Percentiles rank a stretch among this genome's conserved stretches.
These are phyloP conservation scores for Geoglossum glabrum DNA, from an alignment of 495 filamentous ascomycete species.

Conservation along the genomic window DNA sequence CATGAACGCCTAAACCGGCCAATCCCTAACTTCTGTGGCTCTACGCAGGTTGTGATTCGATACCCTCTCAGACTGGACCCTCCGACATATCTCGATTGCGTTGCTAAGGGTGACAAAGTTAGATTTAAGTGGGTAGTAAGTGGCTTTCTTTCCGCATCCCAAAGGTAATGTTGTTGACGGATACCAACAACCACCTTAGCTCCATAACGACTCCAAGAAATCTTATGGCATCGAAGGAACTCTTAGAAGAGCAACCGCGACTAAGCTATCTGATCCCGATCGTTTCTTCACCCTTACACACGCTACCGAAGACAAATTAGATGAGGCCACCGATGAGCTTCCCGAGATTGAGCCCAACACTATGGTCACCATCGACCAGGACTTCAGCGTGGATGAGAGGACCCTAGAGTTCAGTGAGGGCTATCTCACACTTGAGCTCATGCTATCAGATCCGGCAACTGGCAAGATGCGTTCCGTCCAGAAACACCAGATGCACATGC, in stretches of 20 bases:
- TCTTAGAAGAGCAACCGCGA: background rate
- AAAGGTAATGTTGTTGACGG: no score
- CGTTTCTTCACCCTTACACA: background rate
- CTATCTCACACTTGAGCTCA: background rate
- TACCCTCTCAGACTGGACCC: constrained; percentile 5
- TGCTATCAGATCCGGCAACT: background rate
- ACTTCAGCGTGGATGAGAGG: background rate
- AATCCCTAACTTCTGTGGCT: background rate
- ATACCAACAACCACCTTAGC: background rate
- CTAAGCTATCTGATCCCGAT: background rate
- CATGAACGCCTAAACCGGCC: background rate
- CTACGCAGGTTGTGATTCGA: background rate
- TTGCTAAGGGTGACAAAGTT: constrained; percentile 7
- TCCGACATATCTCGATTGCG: constrained; percentile 8
- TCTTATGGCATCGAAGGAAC: background rate
- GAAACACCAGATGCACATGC: background rate
- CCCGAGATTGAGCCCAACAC: background rate
- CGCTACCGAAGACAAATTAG: background rate
- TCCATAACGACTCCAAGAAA: constrained; percentile 8
- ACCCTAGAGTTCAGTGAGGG: background rate
- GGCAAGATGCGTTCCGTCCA: background rate
- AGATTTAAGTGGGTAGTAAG: constrained; percentile 7
- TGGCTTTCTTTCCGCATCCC: background rate
- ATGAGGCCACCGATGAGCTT: background rate
- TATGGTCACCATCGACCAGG: background rate